Conservation (phyloP, 257 asterid species). For the Solanum gracilifrons region DNA sequence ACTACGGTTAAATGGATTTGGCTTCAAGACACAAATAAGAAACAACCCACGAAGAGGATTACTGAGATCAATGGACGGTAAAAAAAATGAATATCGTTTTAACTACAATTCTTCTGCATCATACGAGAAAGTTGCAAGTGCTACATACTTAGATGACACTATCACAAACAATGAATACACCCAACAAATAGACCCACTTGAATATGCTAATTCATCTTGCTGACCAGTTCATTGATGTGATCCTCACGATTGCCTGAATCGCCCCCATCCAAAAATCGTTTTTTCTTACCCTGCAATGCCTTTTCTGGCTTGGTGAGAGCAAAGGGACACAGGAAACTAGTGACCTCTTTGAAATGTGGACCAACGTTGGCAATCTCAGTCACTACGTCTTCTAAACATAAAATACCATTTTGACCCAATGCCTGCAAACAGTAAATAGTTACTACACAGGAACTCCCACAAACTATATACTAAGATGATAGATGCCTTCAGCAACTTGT, state of each 20-base stretch:
- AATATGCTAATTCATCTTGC: slow-evolving; percentile 65
- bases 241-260: slow-evolving; percentile 81
- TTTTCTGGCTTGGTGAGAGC: slow-evolving; percentile 65
- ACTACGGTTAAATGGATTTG: background rate
- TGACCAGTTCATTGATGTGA: slow-evolving; percentile 56
- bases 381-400: slow-evolving; percentile 82
- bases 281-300: slow-evolving; percentile 69
- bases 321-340: slow-evolving; percentile 65
- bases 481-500: background rate
- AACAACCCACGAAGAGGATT: background rate
- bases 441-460: background rate
- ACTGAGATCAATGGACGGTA: background rate
- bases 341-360: slow-evolving; percentile 52
- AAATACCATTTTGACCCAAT: slow-evolving; percentile 52
- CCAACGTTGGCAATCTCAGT: slow-evolving; percentile 61
- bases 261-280: slow-evolving; percentile 66
- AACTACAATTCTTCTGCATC: background rate
- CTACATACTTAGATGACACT: background rate
- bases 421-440: slow-evolving; percentile 29
- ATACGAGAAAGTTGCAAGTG: background rate
- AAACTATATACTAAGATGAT: background rate
- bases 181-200: background rate
- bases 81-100: background rate
- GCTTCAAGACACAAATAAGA: background rate
- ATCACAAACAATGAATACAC: background rate